These are phyloP conservation scores for Ceratorhiza oryzae-sativae DNA, from an alignment of 1,284 basidiomycete genomes.

Conservation along the genomic window DNA sequence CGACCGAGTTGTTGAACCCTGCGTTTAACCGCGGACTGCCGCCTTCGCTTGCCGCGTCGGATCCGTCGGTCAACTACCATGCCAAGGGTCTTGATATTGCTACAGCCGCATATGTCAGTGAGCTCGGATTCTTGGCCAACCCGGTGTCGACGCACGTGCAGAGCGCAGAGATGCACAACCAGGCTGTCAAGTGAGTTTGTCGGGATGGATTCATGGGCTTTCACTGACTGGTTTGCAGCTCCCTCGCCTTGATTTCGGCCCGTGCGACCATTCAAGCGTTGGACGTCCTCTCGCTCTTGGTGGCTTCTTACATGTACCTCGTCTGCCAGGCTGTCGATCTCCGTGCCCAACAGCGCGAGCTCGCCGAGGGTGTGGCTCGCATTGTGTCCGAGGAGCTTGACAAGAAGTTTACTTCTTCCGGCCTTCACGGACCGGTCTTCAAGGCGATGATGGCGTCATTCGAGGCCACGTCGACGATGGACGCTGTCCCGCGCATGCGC, in stretches of 20 bases:
- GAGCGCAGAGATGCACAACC: constrained; percentile 88
- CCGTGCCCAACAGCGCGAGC: constrained; percentile 72
- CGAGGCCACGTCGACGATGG: constrained; percentile 72
- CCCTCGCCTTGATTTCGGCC: constrained; percentile 79
- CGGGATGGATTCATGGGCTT: neutral
- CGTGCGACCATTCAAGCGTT: constrained; percentile 78
- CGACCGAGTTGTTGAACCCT: constrained; percentile 83
- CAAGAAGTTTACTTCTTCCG: constrained; percentile 54
- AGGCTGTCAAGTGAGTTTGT: constrained; percentile 60
- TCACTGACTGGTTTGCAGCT: constrained; percentile 55
- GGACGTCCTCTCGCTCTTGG: constrained; percentile 71
- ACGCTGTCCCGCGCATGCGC: constrained; percentile 68
- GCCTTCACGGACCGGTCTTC: constrained; percentile 48
- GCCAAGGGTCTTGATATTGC: constrained; percentile 88
- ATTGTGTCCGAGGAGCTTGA: constrained; percentile 63
- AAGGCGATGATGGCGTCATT: constrained; percentile 60
- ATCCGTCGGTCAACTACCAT: constrained; percentile 84
- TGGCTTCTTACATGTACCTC: constrained; percentile 75
- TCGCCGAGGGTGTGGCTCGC: constrained; percentile 59
- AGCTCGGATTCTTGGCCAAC: constrained; percentile 81
- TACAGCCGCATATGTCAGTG: constrained; percentile 78
- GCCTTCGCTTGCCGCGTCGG: constrained; percentile 80
- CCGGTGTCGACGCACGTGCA: constrained; percentile 87
- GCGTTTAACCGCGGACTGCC: constrained; percentile 83
- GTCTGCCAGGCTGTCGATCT: constrained; percentile 84